A percentile compares a stretch with the other conserved stretches of the same genome.
Conservation (phyloP, 768 basidiomycete genomes). For the Butyriboletus loyo region DNA sequence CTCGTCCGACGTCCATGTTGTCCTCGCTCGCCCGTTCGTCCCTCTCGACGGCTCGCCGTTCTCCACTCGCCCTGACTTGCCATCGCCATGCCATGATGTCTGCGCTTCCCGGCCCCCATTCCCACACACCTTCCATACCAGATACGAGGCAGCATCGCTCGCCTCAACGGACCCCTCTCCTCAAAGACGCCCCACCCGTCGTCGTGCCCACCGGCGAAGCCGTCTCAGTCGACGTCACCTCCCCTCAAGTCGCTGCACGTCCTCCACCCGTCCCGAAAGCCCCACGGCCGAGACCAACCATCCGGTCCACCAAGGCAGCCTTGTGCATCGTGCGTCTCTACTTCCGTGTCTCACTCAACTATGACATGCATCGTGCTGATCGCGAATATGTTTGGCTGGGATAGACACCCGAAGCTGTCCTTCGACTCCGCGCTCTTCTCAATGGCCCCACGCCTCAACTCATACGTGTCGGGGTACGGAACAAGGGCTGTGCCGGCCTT, state of each 20-base stretch:
- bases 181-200: conserved; percentile 50
- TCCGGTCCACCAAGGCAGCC: conserved; percentile 74
- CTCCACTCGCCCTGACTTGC: neutral
- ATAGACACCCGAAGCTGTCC: conserved; percentile 79
- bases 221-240: conserved; percentile 56
- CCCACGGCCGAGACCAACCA: conserved; percentile 59
- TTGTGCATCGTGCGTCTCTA: conserved; percentile 58
- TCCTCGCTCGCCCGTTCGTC: conserved; percentile 16
- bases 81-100: conserved; percentile 68
- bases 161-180: conserved; percentile 6
- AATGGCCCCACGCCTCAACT: conserved; percentile 85
- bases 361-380: neutral
- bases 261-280: conserved; percentile 68
- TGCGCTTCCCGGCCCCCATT: conserved; percentile 40
- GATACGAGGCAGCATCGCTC: conserved; percentile 16
- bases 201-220: conserved; percentile 45
- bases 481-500: conserved; percentile 95
- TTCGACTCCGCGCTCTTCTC: conserved; percentile 67
- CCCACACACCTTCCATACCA: conserved; percentile 23
- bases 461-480: conserved; percentile 92
- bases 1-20: no score
- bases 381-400: neutral
- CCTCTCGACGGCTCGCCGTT: neutral
- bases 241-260: conserved; percentile 69
- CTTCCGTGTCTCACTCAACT: neutral